phyloP scores from a whole-genome alignment of 805 yeast genomes.

The Scheffersomyces ergatensis region DNA sequence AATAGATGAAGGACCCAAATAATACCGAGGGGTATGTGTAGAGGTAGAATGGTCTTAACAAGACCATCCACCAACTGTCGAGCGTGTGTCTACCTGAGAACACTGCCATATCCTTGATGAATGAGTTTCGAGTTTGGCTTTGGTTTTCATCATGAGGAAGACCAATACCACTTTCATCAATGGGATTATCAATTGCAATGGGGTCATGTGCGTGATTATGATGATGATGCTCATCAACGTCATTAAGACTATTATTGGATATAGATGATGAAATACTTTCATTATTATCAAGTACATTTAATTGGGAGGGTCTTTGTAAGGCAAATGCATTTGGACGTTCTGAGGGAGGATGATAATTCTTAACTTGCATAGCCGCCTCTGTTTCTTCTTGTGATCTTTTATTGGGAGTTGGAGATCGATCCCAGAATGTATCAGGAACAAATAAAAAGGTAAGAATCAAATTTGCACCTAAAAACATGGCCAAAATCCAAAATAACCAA shows the following conservation, averaged over 20 bases:
- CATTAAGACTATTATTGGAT: conserved; percentile 1
- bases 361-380: conserved; percentile 39
- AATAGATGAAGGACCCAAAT: conserved; percentile 50
- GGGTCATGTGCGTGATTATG: neutral
- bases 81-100: conserved; percentile 48
- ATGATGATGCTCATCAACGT: too few species aligned
- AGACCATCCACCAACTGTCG: conserved; percentile 56
- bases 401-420: conserved; percentile 49
- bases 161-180: neutral
- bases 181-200: neutral
- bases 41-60: conserved; percentile 52
- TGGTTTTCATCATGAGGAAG: neutral
- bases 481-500: conserved; percentile 61
- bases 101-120: conserved; percentile 24
- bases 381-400: conserved; percentile 49
- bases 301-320: conserved; percentile 12
- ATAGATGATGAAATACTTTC: conserved; percentile 14
- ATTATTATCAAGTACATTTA: conserved; percentile 9
- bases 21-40: conserved; percentile 49
- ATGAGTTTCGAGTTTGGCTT: conserved; percentile 2
- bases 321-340: conserved; percentile 31
- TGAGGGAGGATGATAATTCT: conserved; percentile 19
- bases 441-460: conserved; percentile 46
- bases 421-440: conserved; percentile 68
- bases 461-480: conserved; percentile 49